Evolutionary conservation across 2,329 filamentous ascomycete species (phyloP), one percentile per base, ranked within the genome.

Genomic region (Aspergillus luchuensis): DNA sequence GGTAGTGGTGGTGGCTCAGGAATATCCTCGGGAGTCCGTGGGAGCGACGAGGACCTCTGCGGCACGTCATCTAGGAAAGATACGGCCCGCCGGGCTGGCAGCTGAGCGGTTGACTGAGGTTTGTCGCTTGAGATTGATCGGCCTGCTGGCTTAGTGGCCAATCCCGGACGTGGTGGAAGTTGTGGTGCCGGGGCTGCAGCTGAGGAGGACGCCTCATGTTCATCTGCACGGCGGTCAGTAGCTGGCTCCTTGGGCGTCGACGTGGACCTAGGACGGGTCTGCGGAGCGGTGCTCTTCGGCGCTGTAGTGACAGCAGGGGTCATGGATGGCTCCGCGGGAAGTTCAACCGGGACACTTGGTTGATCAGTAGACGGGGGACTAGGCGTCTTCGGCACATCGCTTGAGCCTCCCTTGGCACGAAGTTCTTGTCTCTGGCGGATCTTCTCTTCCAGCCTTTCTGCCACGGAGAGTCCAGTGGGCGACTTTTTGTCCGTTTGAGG

Each of bases 401-500:
- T n/a, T 36, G 66, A 25, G 28, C 58, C 56, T 7, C 58, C 64
- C 30, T 56, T 43, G 7, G 70, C 71, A 38, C 68, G 67, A 25
- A 60, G 64, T 47, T 73, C 69, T 36, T 72, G 72, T 49, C 72
- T 69, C 33, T 64, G 64, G 25, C 69, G 66, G 15, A 76, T 65
- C 48, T 76, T 76, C 61, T 74, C 72, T 48, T 75, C 73, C n/a
- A 74, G 57, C 36, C 72, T 67, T 54, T 74, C 72, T 5, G 73
- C 72, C 48, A 76, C 62, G 15, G 56, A 62, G 4, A 57, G 28
- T 30, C 53, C 56, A 10, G 55, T 61, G 25, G 52, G 60, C 43
- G 60, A 28, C 30, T 60, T 64, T n/a, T 39, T 41, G 5, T 59
- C 54, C 5, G 36, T 28, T 30, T 53, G 58, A 36, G 39, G 41